Evolutionary conservation across 192 early-diverging fungal genomes (phyloP), one percentile per base, ranked within the genome.

Genomic region (Cladochytrium replicatum): DNA sequence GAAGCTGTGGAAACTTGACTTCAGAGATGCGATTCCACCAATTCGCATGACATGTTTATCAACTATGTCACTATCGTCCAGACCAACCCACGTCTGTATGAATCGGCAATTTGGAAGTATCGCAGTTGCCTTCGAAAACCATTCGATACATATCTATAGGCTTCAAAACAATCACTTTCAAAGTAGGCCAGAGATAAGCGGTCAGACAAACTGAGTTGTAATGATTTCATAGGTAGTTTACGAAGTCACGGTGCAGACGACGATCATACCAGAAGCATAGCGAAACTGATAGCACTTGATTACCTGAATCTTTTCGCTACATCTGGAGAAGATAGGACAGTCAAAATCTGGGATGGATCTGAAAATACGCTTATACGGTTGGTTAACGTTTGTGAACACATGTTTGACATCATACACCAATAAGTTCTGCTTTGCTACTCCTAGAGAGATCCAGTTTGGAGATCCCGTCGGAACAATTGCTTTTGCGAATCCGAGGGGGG

Each of bases 361-460:
- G 60, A 39, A 28, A 70, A 65, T 52, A 28, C 29, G 28, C 48
- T 73, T 15, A 40, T 71, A 2, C 25, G 68, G 64, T 64, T 46
- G 24, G 46, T 13, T 45, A 2, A 42, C 27, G 26, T 17, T 13
- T 19, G 6, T 31, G 4, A 13, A 48, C 15, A 7, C 1, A 60
- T 8, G 11, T 51, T 22, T 23, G 11, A 22, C 43, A 1, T 13
- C 21, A 26, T 45, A 29, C 50, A 27, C 25, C 11, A 13, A 50
- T 0, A 26, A 24, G 8, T 57, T 22, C 1, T 9, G 32, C 21
- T 42, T 21, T 32, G n/a, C 4, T 29, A 51, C 8, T 29, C 24
- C 4, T 45, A 71, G 71, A 30, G 74, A 76, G 53, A 61, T 76
- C 2, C 74, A 76, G 42, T 76, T 76, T 43, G 59, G 57, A 31